A percentile compares a stretch with the other conserved stretches of the same genome.
Evolutionary conservation across 176 grass and related monocot species (phyloP).

Genomic region (Musa acuminata): DNA sequence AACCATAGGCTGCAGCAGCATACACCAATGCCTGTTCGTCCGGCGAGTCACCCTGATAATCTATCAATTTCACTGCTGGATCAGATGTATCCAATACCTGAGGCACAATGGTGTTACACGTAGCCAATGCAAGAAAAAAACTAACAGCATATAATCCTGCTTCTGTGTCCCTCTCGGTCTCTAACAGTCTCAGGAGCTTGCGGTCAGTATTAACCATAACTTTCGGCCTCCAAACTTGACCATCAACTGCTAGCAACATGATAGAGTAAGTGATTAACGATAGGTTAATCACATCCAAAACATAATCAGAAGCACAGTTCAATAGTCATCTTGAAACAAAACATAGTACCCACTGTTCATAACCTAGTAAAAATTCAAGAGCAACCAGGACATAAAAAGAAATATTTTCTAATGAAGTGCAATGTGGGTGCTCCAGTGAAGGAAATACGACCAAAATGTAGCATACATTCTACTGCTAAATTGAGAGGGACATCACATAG

Average conservation of each 20-base stretch:
- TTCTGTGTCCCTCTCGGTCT: constrained; percentile 27
- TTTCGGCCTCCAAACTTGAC: constrained; percentile 67
- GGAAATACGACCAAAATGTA: too few relatives aligned
- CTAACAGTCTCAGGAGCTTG: constrained; percentile 42
- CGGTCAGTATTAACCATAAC: constrained; percentile 48
- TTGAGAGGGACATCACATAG: too few relatives aligned
- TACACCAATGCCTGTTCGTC: constrained; percentile 85
- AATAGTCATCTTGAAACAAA: too few relatives aligned
- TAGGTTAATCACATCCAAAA: too few relatives aligned
- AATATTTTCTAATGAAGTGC: too few relatives aligned
- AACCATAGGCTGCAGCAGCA: constrained; percentile 76
- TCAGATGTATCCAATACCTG: constrained; percentile 51
- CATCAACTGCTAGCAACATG: constrained; percentile 33
- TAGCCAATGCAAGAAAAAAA: constrained; percentile 66
- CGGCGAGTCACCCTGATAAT: constrained; percentile 85
- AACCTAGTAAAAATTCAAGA: too few relatives aligned
- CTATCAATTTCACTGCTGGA: constrained; percentile 52
- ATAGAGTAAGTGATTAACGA: too few relatives aligned
- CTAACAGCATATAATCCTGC: constrained; percentile 33
- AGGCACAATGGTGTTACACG: constrained; percentile 78
- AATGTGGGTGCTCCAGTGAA: too few relatives aligned
- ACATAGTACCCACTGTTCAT: too few relatives aligned
- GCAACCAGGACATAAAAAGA: too few relatives aligned
- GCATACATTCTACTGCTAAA: too few relatives aligned
- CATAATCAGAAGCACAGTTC: too few relatives aligned